Base-by-base conservation (phyloP, 2,329 filamentous ascomycete genomes). In the Lecanicillium sp. region DNA sequence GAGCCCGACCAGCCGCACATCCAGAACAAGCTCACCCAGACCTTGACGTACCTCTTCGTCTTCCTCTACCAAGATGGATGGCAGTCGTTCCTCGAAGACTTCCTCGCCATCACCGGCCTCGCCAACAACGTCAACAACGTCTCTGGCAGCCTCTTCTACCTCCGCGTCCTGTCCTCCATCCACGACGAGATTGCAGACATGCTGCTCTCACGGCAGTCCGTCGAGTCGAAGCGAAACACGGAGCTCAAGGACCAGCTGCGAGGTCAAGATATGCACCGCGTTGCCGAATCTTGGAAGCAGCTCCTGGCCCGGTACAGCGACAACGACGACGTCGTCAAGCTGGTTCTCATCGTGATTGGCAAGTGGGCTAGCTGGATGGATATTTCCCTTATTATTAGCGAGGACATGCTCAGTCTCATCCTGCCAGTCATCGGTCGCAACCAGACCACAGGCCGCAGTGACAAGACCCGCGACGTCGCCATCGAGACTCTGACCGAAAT, bases 291-390 rank as follows among this genome's bases (percentile, higher is more conserved):
- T 4, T 98, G 93, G 93, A 87, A 93, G 65, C 87, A 95, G 60
- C 85, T 98, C 37, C 75, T 98, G 48, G 76, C 81, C 10, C 81
- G 84, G 59, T 97, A 90, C 77, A 74, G 77, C 55, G 79, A 78
- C 60, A 80, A 86, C 56, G 83, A 90, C 60, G 65, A 70, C 35
- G 78, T 97, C 50, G 78, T 95, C 36, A 90, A 96, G 65, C 83
- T 94, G 76, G 90, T 87, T 58, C 75, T 98, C 45, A 89, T 86
- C 67, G 86, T 90, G n/a, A 82, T 98, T 55, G 90, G 89, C 30
- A 93, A 91, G 65, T 98, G 93, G 91, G 90, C 95, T 52, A 94
- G 90, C 76, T 98, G 93, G 93, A 95, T 94, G 60, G 93, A 97
- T 62, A 97, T 98, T 58, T 87, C 86, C 43, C 74, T 98, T 49